Evolutionary conservation across 768 basidiomycete species (phyloP).

Genomic region (Rubroboletus pulcherrimus): DNA sequence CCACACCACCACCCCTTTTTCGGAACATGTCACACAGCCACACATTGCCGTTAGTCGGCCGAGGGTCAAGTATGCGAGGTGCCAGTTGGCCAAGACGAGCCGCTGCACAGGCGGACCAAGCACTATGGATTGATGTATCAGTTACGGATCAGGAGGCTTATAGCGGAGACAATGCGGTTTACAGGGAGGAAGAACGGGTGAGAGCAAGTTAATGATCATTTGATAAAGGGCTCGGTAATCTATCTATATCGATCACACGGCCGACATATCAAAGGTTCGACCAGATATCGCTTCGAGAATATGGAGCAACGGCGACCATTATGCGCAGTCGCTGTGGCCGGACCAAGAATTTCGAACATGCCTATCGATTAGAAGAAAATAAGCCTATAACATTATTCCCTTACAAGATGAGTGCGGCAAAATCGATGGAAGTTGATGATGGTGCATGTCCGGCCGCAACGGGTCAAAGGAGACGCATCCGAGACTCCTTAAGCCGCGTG

Average conservation of each 20-base stretch:
- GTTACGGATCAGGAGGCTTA: neutral
- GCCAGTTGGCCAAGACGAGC: neutral
- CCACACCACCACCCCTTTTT: slow-evolving; percentile 13
- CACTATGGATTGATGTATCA: neutral
- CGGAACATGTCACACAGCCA: slow-evolving; percentile 15
- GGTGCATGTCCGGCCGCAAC: neutral
- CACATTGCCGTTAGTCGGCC: neutral
- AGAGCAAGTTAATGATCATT: neutral
- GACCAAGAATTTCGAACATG: neutral
- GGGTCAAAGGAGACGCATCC: slow-evolving; percentile 2
- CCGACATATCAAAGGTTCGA: no score
- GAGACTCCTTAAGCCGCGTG: neutral
- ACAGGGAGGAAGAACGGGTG: slow-evolving; percentile 25
- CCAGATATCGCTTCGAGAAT: neutral
- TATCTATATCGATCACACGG: neutral
- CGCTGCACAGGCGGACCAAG: neutral
- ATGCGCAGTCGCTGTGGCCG: neutral
- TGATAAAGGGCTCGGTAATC: neutral
- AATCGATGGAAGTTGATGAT: neutral
- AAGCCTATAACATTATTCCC: neutral
- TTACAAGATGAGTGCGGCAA: neutral
- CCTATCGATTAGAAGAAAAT: neutral
- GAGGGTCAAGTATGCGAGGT: neutral
- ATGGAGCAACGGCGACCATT: neutral
- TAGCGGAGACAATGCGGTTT: slow-evolving; percentile 25